Conservation (phyloP, 192 early-diverging fungal species). For the Gryganskiella cystojenkinii region DNA sequence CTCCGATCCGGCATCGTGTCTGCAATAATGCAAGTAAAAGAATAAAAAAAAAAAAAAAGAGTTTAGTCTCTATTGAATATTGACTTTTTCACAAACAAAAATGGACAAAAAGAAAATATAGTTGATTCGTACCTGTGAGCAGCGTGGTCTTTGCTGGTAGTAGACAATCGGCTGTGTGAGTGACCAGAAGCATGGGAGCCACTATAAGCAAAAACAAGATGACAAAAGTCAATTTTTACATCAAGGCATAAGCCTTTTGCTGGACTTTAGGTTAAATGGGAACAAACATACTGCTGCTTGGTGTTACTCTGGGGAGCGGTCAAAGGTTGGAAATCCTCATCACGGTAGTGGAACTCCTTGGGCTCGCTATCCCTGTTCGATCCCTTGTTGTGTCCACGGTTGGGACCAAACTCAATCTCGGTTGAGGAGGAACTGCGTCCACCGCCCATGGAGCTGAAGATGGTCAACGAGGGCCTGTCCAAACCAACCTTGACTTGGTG, state of each 20-base stretch:
- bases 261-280: too few relatives aligned
- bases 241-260: too few relatives aligned
- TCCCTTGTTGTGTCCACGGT: not conserved
- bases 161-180: too few relatives aligned
- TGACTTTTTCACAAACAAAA: too few relatives aligned
- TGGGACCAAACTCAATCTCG: slow-evolving; percentile 8
- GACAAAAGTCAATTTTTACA: too few relatives aligned
- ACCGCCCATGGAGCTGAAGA: slow-evolving; percentile 32
- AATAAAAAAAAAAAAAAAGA: too few relatives aligned
- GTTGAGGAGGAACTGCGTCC: slow-evolving; percentile 12
- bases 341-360: slow-evolving; percentile 22
- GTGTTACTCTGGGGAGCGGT: not conserved
- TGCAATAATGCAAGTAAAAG: too few relatives aligned
- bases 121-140: too few relatives aligned
- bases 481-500: slow-evolving; percentile 20
- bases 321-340: slow-evolving; percentile 26
- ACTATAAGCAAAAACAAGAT: not conserved
- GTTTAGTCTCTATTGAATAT: too few relatives aligned
- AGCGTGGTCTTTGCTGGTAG: too few relatives aligned
- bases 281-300: slow-evolving; percentile 14
- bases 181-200: not conserved
- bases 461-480: slow-evolving; percentile 4
- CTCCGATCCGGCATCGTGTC: not conserved
- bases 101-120: not conserved
- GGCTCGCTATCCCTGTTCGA: not conserved